Base-by-base conservation (phyloP, 75 land plant genomes). In the Cupressus sempervirens region DNA sequence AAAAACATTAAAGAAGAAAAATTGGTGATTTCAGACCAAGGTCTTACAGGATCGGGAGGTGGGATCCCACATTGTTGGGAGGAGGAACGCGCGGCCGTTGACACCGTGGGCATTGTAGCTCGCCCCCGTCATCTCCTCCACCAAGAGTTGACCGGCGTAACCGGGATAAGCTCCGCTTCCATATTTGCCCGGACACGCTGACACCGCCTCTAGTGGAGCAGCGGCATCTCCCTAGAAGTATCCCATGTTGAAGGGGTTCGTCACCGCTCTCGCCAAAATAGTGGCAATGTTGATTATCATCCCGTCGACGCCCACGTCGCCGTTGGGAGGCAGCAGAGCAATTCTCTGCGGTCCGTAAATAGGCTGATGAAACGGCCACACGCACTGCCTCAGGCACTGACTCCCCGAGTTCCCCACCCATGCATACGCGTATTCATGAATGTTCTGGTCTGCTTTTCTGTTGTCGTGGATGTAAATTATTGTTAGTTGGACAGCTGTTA, bases 121-220 rank as follows among this genome's bases (percentile, higher is more conserved):
- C 0, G 92, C 93, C 8, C 97, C 93, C 0, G 92, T 89, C 8
- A 73, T 83, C 0, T 87, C 14, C 77, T 96, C 95, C 72, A 92
- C 89, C 84, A 89, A 76, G 68, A 96, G 43, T 79, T 94, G 86
- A 23, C 93, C 96, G 0, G 96, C 85, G 75, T 90, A 88, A 0
- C 97, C 98, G n/a, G 94, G 93, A 62, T 88, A 96, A 0, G 95
- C 92, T 0, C 95, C 94, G 58, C 77, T 86, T 11, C 91, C 98
- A n/a, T 86, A 94, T 3, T 93, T 84, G 10, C 95, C 96, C 16
- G 91, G 48, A 65, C 96, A 94, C 12, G 96, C 95, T 56, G 95
- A 87, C 36, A 88, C 93, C 12, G 93, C 95, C 86, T 93, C 96
- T 2, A 93, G 34, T 3, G 94, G 95, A 0, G 92, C 92, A 29